Percentiles rank a stretch among this genome's conserved stretches.
Conservation (phyloP, 805 yeast species). For the Candida sphagnicola region DNA sequence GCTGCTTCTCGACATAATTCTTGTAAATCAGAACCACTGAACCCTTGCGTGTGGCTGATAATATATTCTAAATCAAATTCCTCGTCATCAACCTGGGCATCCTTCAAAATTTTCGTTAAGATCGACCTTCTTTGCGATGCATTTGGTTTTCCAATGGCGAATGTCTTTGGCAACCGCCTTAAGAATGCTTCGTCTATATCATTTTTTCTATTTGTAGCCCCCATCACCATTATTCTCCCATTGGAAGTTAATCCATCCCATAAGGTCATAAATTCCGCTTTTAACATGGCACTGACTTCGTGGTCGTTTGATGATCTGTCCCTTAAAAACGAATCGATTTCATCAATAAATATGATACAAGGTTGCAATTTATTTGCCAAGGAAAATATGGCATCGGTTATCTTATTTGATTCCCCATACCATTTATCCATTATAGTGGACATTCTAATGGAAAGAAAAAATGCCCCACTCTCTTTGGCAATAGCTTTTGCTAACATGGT, state of each 20-base stretch:
- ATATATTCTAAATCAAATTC: slow-evolving; percentile 59
- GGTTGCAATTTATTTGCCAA: slow-evolving; percentile 88
- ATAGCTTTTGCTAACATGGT: slow-evolving; percentile 96
- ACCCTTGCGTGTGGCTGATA: slow-evolving; percentile 59
- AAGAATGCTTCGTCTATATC: slow-evolving; percentile 92
- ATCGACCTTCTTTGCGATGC: slow-evolving; percentile 66
- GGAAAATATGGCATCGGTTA: slow-evolving; percentile 88
- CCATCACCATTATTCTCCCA: slow-evolving; percentile 82
- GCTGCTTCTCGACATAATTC: slow-evolving; percentile 95
- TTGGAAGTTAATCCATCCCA: slow-evolving; percentile 89
- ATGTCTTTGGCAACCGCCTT: slow-evolving; percentile 89
- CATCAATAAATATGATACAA: slow-evolving; percentile 92
- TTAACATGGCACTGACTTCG: slow-evolving; percentile 90
- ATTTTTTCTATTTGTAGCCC: slow-evolving; percentile 89
- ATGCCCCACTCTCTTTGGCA: slow-evolving; percentile 89
- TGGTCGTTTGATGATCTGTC: slow-evolving; percentile 83
- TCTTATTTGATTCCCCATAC: slow-evolving; percentile 95
- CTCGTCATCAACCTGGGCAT: slow-evolving; percentile 52
- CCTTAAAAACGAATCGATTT: slow-evolving; percentile 89
- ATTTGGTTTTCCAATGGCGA: slow-evolving; percentile 72
- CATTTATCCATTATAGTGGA: slow-evolving; percentile 94
- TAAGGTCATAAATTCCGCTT: slow-evolving; percentile 95
- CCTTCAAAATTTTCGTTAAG: slow-evolving; percentile 61
- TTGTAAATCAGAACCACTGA: slow-evolving; percentile 85
- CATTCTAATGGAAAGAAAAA: slow-evolving; percentile 86